Base-by-base conservation (phyloP, 768 basidiomycete species). In the Hemileccinum impolitum region DNA sequence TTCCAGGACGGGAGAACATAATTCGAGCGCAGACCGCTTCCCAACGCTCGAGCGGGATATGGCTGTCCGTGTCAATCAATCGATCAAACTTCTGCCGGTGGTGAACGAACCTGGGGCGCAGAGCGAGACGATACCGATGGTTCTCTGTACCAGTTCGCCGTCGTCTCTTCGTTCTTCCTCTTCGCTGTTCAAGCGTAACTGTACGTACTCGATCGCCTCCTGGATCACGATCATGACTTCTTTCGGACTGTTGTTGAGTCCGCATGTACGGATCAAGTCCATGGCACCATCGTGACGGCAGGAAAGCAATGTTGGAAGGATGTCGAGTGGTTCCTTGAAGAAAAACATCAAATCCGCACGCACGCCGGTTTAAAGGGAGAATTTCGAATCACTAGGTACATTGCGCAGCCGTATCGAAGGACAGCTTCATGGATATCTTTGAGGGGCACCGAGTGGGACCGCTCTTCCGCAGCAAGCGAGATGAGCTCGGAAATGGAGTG, bases 161-260 rank as follows among this genome's bases (percentile, higher is more conserved):
- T 37, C 47, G 12, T 63, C 43, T 3, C 65, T 39, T 11, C 15
- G 6, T 8, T 43, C 60, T 10, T 58, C 60, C 4, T 55, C 59
- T 12, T 56, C 55, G 19, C 46, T 44, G 45, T 58, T 45, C 34
- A 50, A 21, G 45, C 14, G 36, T 4, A 40, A 45, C 21, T 59
- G 54, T 18, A 77, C 39, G 23, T 47, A 48, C 51, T 75, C 77
- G 26, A 70, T 47, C 6, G 54, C 55, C 53, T 75, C 76, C 43
- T 76, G 72, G 15, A 68, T 39, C 2, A 71, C 71, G 42, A 77
- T 69, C 35, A 75, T 43, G 19, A 71, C 52, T 54, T 77, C 76
- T 50, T 76, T 77, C 0, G 70, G 66, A 44, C 64, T 77, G 13
- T 55, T 56, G 3, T 60, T 43, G 34, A 52, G 41, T 3, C 65